Evolutionary conservation across 148 eudicot species (phyloP), one percentile per base, ranked within the genome.

Genomic region (Camellia japonica): DNA sequence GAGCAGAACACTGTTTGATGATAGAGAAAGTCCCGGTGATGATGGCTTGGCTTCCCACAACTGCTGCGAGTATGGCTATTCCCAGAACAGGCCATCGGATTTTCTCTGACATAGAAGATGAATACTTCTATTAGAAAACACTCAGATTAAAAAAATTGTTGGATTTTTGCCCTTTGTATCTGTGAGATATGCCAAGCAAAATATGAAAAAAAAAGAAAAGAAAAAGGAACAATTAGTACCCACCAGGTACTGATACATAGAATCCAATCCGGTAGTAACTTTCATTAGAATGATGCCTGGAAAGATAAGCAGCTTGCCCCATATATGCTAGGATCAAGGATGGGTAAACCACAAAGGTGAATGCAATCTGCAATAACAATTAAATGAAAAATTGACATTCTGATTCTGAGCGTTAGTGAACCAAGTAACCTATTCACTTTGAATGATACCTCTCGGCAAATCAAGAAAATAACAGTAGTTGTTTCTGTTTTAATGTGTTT

Each of bases 261-360:
- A 91, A 91, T 44, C 93, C 93, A 66, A 91, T 87, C 14, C 61
- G 84, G 85, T 89, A 89, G 67, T 89, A 79, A n/a, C 63, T 84
- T 63, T 86, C 86, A 19, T 70, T 71, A 9, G 64, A 65, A 64
- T 90, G 95, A 84, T 91, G 95, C 75, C 73, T 84, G 78, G 93
- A 91, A 63, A 91, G 90, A 83, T 88, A 91, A 61, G 95, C 95
- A 65, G 95, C 95, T 85, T 91, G 95, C 73, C 95, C 95, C 95
- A 91, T 91, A 75, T 91, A 91, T 9, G 93, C 95, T 54, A 91
- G 88, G 85, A 91, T 90, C 83, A 91, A 88, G 20, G 95, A 75
- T 9, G 95, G 95, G 78, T 91, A 91, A 74, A 91, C 95, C 54
- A 91, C 82, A 20, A 83, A 91, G 71, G 90, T 88, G 84, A 91